A percentile compares a stretch with the other conserved stretches of the same genome.
Evolutionary conservation across 1,139 yeast genomes (phyloP).

Genomic region (Yamadazyma buinensis): DNA sequence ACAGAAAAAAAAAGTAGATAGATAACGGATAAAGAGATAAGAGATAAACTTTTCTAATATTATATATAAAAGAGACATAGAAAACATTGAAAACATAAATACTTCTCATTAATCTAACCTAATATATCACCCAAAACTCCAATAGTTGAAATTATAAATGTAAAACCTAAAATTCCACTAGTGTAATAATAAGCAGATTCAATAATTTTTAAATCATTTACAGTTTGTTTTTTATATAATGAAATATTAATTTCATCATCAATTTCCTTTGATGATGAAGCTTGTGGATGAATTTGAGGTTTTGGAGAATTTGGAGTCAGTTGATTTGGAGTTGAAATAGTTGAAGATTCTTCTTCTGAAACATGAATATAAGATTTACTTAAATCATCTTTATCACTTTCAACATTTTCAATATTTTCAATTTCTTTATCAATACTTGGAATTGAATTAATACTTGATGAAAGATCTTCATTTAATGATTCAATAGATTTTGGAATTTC

Average conservation of each 20-base stretch:
- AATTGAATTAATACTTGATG: background rate
- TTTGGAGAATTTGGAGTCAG: slow-evolving; percentile 33
- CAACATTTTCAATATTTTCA: slow-evolving; percentile 1
- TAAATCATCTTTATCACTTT: slow-evolving; percentile 29
- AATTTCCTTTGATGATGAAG: slow-evolving; percentile 13
- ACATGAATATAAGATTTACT: slow-evolving; percentile 51
- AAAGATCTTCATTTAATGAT: background rate
- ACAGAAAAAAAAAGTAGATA: too few relatives aligned
- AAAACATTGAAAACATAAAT: background rate
- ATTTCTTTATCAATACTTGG: slow-evolving; percentile 8
- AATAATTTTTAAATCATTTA: slow-evolving; percentile 28
- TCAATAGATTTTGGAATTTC: slow-evolving; percentile 3
- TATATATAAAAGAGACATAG: too few relatives aligned
- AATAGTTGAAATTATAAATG: slow-evolving; percentile 39
- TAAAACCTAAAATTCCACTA: slow-evolving; percentile 36
- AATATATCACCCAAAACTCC: slow-evolving; percentile 49
- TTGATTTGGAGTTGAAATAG: slow-evolving; percentile 23
- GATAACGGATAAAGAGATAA: too few relatives aligned
- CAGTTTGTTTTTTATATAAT: slow-evolving; percentile 37
- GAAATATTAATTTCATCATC: slow-evolving; percentile 42
- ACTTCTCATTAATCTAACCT: slow-evolving; percentile 2
- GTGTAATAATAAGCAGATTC: slow-evolving; percentile 31
- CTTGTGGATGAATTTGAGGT: slow-evolving; percentile 5
- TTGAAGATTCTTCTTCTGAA: slow-evolving; percentile 40
- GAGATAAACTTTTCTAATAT: too few relatives aligned